Base-by-base conservation (phyloP, 192 early-diverging fungal genomes). In the Borealophlyctis nickersoniae region DNA sequence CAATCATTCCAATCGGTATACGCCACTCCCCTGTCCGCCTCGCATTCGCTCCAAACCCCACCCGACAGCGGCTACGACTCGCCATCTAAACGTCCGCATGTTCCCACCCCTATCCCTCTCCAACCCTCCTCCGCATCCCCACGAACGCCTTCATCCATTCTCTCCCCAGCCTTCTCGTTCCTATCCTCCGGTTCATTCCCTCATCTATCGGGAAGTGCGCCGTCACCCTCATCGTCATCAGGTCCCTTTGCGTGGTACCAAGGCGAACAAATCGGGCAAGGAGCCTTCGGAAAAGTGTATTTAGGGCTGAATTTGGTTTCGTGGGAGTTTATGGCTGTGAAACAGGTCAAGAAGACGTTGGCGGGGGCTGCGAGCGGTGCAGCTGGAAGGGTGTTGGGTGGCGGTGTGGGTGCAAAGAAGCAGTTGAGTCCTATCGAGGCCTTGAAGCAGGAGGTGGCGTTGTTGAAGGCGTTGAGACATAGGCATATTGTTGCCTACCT, bases 281-380 rank as follows among this genome's bases (percentile, higher is more conserved):
- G 95, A 7, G 87, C 90, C 7, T 98, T 98, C 82, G 94, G 91
- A n/a, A 86, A 83, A 50, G 95, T 98, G 22, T 98, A 89, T 59
- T 81, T 91, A 56, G 95, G 89, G 1, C 81, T 94, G 65, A 92
- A 95, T 74, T 73, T 89, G 29, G 76, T 83, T 28, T 91, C 83
- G 3, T 88, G 91, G 3, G 92, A 85, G 39, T 76, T 98, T 16
- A 95, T 76, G 75, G 75, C 75, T 4, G 75, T 76, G 27, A 76
- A 76, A 60, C 72, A 75, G 50, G 67, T 76, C 28, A 52, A 64
- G 23, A 39, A 32, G 30, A 88, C 81, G 45, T 87, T 85, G 39
- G 7, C 19, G 7, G 39, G 39, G 39, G 39, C 9, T 13, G 9
- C 39, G 7, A 19, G 7, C 9, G 69, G 30, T 26, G 19, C 22